Percentiles rank a stretch among this genome's conserved stretches.
These are phyloP conservation scores for Syncephalastrum contaminatum DNA, from an alignment of 371 early-diverging fungal genomes.

Conservation along the genomic window DNA sequence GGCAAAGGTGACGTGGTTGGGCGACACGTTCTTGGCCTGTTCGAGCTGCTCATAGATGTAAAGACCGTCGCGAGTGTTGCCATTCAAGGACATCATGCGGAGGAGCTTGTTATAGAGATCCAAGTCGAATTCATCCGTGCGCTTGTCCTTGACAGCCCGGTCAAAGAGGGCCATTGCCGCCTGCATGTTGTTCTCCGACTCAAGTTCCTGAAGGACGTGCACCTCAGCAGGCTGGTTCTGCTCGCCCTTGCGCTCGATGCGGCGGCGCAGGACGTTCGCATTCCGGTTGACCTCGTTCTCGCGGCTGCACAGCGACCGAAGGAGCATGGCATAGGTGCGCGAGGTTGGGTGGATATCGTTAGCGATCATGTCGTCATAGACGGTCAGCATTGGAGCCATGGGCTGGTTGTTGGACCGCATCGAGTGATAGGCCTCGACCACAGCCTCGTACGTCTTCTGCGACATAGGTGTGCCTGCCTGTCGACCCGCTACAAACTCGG, in stretches of 20 bases:
- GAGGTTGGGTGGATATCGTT: constrained; percentile 39
- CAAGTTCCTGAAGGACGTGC: constrained; percentile 21
- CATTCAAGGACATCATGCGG: constrained; percentile 33
- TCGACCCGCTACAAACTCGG: constrained; percentile 31
- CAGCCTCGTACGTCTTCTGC: constrained; percentile 45
- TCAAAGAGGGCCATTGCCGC: constrained; percentile 45
- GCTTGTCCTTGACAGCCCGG: constrained; percentile 33
- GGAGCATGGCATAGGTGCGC: constrained; percentile 43
- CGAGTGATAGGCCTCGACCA: constrained; percentile 43
- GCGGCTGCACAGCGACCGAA: constrained; percentile 37
- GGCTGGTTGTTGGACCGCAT: constrained; percentile 32
- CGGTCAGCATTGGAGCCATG: constrained; percentile 33
- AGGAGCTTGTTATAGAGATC: constrained; percentile 46
- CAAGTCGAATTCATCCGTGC: constrained; percentile 39
- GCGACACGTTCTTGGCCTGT: constrained; percentile 26
- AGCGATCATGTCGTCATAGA: constrained; percentile 47
- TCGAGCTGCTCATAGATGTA: constrained; percentile 53
- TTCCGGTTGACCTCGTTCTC: constrained; percentile 44
- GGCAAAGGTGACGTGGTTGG: constrained; percentile 42
- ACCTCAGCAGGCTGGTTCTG: constrained; percentile 3
- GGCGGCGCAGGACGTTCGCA: constrained; percentile 24
- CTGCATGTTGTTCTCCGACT: constrained; percentile 40
- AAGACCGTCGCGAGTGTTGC: constrained; percentile 43
- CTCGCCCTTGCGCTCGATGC: constrained; percentile 26
- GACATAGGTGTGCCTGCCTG: constrained; percentile 26